Conservation (phyloP, 2,329 filamentous ascomycete genomes). For the Alternaria sp. region DNA sequence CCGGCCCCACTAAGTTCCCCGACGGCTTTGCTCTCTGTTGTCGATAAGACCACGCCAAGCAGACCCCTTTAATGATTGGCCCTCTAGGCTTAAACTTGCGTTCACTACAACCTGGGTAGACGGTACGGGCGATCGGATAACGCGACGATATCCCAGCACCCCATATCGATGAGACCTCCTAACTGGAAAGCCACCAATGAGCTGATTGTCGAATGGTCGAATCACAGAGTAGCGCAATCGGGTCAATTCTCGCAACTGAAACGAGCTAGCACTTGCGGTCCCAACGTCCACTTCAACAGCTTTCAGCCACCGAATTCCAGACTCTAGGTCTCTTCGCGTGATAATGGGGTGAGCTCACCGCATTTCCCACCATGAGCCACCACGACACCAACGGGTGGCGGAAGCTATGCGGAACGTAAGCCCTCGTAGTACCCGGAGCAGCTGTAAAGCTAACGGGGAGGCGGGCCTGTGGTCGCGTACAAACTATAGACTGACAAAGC, state of each 20-base stretch:
- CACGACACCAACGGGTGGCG: neutral
- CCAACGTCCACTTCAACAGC: neutral
- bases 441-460: neutral
- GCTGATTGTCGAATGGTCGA: neutral
- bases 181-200: neutral
- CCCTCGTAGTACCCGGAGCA: neutral
- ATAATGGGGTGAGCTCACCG: neutral
- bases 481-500: neutral
- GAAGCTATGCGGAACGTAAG: neutral
- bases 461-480: neutral
- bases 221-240: neutral
- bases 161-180: neutral
- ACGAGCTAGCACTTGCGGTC: constrained; percentile 1
- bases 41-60: neutral
- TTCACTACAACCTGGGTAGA: neutral
- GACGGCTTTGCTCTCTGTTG: neutral
- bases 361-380: neutral
- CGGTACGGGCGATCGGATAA: neutral
- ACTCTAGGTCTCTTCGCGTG: neutral
- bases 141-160: neutral
- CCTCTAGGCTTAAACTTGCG: neutral
- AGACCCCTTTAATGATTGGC: neutral
- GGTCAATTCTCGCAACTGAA: neutral
- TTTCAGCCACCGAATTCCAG: neutral
- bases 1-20: neutral